These are phyloP conservation scores for Pythium aquatile DNA, from an alignment of 352 stramenopile genomes.

Conservation along the genomic window DNA sequence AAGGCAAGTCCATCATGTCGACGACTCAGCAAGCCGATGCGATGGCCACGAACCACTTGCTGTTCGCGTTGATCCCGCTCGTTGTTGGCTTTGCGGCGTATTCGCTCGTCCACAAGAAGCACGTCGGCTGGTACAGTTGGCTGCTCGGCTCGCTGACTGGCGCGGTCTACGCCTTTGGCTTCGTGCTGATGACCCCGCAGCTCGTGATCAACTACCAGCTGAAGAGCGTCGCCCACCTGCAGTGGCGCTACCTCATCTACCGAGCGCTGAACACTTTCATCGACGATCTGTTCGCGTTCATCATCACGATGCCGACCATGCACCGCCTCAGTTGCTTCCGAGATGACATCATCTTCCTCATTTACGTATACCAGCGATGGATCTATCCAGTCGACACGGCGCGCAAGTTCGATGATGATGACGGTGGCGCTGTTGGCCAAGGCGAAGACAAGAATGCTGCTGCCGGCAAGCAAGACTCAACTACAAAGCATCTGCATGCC, in stretches of 20 bases:
- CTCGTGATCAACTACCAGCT: conserved; percentile 94
- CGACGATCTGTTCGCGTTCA: conserved; percentile 90
- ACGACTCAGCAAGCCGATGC: conserved; percentile 71
- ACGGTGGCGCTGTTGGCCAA: conserved; percentile 15
- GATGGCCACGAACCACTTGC: conserved; percentile 83
- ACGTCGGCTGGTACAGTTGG: conserved; percentile 84
- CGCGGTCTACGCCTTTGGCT: conserved; percentile 89
- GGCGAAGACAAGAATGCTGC: not conserved
- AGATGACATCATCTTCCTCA: conserved; percentile 90
- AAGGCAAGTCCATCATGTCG: conserved; percentile 32
- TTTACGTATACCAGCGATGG: conserved; percentile 91
- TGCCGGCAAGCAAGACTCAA: not conserved
- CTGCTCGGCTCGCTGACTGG: conserved; percentile 85
- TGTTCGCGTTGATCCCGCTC: conserved; percentile 72
- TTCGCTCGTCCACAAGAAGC: conserved; percentile 80
- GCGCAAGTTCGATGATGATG: conserved; percentile 46
- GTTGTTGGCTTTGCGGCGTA: conserved; percentile 79
- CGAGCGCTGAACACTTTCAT: conserved; percentile 93
- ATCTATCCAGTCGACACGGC: conserved; percentile 84
- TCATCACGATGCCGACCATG: conserved; percentile 92
- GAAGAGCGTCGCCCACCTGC: conserved; percentile 89
- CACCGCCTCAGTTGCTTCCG: conserved; percentile 88
- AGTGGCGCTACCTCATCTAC: conserved; percentile 96
- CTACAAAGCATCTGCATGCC: not conserved
- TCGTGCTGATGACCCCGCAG: conserved; percentile 90